A percentile compares a stretch with the other conserved stretches of the same genome.
phyloP scores from a whole-genome alignment of 2,329 filamentous ascomycete species.

The Epichloe gansuensis region DNA sequence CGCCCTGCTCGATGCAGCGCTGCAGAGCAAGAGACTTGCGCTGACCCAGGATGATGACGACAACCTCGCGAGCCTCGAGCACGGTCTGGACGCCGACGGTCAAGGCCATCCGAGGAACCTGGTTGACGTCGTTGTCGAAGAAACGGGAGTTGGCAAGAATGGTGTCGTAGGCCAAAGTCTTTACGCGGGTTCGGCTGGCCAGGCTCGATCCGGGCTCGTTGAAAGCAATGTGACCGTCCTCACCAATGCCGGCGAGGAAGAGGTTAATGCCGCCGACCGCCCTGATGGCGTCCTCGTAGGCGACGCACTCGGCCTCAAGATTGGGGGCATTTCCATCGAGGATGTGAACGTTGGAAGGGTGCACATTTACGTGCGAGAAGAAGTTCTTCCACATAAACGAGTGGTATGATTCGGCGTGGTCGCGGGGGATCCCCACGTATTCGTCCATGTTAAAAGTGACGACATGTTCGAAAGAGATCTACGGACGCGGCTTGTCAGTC shows the following conservation, averaged over 20 bases:
- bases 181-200: constrained; percentile 66
- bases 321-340: constrained; percentile 68
- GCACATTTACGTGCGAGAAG: constrained; percentile 74
- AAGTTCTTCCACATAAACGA: constrained; percentile 91
- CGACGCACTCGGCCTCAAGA: constrained; percentile 62
- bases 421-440: constrained; percentile 71
- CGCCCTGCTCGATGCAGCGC: constrained; percentile 65
- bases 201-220: constrained; percentile 78
- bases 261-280: constrained; percentile 67
- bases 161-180: constrained; percentile 78
- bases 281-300: constrained; percentile 68
- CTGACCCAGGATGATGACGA: constrained; percentile 69
- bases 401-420: constrained; percentile 78
- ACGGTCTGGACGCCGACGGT: constrained; percentile 79
- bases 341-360: constrained; percentile 72
- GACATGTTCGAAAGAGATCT: constrained; percentile 78
- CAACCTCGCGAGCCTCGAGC: constrained; percentile 67
- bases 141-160: constrained; percentile 77
- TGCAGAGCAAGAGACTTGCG: constrained; percentile 72
- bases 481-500: not conserved
- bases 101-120: constrained; percentile 70
- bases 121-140: constrained; percentile 60
- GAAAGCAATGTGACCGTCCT: constrained; percentile 82
- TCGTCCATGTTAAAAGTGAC: constrained; percentile 94
- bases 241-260: constrained; percentile 73